These are phyloP conservation scores for Zasmidium angulare DNA, from an alignment of 2,329 filamentous ascomycete species.

Conservation along the genomic window DNA sequence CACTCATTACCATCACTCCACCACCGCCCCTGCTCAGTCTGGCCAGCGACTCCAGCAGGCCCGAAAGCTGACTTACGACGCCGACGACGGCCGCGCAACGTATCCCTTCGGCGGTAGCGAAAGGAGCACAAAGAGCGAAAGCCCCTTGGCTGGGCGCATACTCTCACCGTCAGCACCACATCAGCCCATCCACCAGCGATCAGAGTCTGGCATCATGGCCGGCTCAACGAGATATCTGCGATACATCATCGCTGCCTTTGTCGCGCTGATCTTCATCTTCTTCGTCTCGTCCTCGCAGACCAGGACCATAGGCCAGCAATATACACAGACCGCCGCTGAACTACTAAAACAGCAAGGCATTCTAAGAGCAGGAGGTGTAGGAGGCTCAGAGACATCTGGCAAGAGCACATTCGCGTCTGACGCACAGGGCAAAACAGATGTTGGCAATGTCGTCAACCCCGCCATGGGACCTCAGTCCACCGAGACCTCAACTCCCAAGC, in stretches of 20 bases:
- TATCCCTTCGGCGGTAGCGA: not conserved
- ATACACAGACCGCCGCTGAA: conserved; percentile 34
- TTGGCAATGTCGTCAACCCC: conserved; percentile 13
- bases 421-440: not conserved
- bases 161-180: not conserved
- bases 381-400: not conserved
- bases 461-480: conserved; percentile 11
- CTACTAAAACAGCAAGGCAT: conserved; percentile 36
- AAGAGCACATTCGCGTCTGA: conserved; percentile 5
- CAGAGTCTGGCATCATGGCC: conserved; percentile 49
- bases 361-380: conserved; percentile 25
- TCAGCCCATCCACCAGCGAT: not conserved
- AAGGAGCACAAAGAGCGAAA: not conserved
- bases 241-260: conserved; percentile 75
- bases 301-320: conserved; percentile 32
- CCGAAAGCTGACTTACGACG: not conserved
- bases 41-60: not conserved
- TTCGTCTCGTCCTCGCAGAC: conserved; percentile 69
- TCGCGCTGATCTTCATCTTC: conserved; percentile 79
- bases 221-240: conserved; percentile 70
- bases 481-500: conserved; percentile 2
- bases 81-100: not conserved
- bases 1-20: not conserved
- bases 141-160: not conserved
- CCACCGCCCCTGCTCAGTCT: not conserved